Base-by-base conservation (phyloP, 2,329 filamentous ascomycete genomes). In the Aspergillus sp. region DNA sequence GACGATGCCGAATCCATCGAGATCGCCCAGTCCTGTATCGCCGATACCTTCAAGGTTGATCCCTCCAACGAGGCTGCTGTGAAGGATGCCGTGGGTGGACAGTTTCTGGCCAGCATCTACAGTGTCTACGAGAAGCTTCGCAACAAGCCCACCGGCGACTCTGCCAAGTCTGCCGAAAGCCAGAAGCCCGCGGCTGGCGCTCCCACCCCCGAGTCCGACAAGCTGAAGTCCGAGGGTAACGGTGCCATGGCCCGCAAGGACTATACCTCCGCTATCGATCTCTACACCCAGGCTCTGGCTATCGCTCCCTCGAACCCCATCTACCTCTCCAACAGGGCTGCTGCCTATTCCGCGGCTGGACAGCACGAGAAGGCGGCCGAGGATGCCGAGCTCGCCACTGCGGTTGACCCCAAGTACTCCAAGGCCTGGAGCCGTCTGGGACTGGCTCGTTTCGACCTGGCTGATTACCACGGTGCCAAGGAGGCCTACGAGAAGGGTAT, bases 351-450 rank as follows among this genome's bases (percentile, higher is more conserved):
- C 28, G 94, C 92, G 21, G 87, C 87, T 63, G 87, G 88, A 69
- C 89, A 97, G 79, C 93, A 98, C 81, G 87, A 89, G 63, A 88
- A 90, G 64, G 95, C 95, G 12, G 88, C 87, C 69, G 84, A 89
- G 63, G 95, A 99, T 76, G 95, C 95, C 50, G 94, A 98, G 81
- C 86, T 95, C 66, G 95, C 95, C 58, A 91, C 95, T 58, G 86
- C 87, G 59, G 85, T 92, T 57, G 95, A 99, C 77, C 92, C 95
- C 12, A 88, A 87, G 75, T 99, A 98, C 83, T 96, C 93, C 67
- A 98, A 99, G 82, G 95, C 92, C 15, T 99, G 95, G 95, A 95
- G 91, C 69, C 87, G 95, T 63, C 85, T 99, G 19, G 95, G 95
- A 19, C 88, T 98, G 41, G 95, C 95, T 47, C 87, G 90, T 63